Evolutionary conservation across 306 rosid species (phyloP).

Genomic region (Sicyos baderoa): DNA sequence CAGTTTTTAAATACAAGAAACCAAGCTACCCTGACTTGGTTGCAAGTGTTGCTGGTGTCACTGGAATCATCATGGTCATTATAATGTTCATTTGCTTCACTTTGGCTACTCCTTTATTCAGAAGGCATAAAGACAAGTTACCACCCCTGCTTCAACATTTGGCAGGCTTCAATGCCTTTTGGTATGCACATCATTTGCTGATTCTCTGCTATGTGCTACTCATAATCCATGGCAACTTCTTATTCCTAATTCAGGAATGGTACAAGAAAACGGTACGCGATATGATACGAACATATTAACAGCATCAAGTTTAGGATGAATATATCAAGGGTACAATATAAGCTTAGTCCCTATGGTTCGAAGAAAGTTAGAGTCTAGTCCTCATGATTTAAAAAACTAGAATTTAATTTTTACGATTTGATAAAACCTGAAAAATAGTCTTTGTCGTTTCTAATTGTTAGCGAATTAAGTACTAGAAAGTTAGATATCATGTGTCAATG

Average conservation of each 20-base stretch:
- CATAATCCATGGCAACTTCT: slow-evolving; percentile 43
- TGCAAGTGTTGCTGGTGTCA: slow-evolving; percentile 32
- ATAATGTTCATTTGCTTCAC: slow-evolving; percentile 52
- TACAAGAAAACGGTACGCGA: slow-evolving; percentile 36
- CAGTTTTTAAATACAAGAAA: slow-evolving; percentile 30
- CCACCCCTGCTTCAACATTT: slow-evolving; percentile 37
- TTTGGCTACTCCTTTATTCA: slow-evolving; percentile 52
- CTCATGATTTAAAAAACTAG: too few species aligned
- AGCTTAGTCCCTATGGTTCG: too few species aligned
- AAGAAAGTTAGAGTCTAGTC: too few species aligned
- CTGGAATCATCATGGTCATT: slow-evolving; percentile 49
- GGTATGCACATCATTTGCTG: slow-evolving; percentile 67
- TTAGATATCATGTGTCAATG: too few species aligned
- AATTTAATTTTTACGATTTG: too few species aligned
- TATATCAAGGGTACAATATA: too few species aligned
- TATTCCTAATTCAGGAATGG: slow-evolving; percentile 45
- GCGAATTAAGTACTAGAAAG: too few species aligned
- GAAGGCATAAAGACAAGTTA: slow-evolving; percentile 35
- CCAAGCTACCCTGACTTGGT: slow-evolving; percentile 35
- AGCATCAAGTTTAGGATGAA: background rate
- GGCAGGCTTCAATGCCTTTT: slow-evolving; percentile 63
- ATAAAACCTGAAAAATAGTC: too few species aligned
- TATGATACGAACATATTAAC: background rate
- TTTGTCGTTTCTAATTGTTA: too few species aligned
- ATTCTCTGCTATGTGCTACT: slow-evolving; percentile 39